A percentile compares a stretch with the other conserved stretches of the same genome.
Conservation (phyloP, 192 early-diverging fungal species). For the Podila minutissima region DNA sequence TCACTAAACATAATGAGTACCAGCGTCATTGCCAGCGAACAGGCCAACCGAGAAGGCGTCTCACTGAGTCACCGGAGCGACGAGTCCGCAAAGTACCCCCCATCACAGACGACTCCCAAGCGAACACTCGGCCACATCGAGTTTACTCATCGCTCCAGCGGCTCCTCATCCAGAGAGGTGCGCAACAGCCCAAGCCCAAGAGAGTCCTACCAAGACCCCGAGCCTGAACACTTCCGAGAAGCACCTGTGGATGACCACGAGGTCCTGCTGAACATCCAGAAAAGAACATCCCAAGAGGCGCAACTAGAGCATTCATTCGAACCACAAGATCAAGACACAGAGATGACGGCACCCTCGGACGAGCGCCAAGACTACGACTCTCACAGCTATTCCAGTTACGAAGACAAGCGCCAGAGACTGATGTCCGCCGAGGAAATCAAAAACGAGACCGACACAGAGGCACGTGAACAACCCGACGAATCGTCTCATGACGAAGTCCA, state of each 20-base stretch:
- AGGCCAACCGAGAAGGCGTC: not conserved
- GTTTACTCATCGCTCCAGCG: not conserved
- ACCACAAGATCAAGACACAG: not conserved
- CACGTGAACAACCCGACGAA: not conserved
- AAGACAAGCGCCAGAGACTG: not conserved
- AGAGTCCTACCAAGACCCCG: not conserved
- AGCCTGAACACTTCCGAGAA: not conserved
- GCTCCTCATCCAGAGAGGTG: no score
- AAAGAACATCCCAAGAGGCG: not conserved
- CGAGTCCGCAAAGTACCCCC: not conserved
- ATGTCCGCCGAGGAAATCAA: not conserved
- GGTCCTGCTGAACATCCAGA: not conserved
- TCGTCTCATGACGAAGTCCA: not conserved
- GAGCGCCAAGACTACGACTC: not conserved
- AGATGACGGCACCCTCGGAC: not conserved
- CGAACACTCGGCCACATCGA: not conserved
- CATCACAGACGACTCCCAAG: not conserved
- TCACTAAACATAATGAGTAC: not conserved
- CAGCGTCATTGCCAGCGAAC: not conserved
- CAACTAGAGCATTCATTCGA: not conserved
- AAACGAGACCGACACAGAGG: not conserved
- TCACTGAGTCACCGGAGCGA: not conserved
- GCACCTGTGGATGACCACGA: not conserved
- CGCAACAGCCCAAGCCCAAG: not conserved
- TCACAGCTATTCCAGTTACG: not conserved